phyloP scores from a whole-genome alignment of 805 yeast genomes.

The Sugiyamaella mastotermitis region DNA sequence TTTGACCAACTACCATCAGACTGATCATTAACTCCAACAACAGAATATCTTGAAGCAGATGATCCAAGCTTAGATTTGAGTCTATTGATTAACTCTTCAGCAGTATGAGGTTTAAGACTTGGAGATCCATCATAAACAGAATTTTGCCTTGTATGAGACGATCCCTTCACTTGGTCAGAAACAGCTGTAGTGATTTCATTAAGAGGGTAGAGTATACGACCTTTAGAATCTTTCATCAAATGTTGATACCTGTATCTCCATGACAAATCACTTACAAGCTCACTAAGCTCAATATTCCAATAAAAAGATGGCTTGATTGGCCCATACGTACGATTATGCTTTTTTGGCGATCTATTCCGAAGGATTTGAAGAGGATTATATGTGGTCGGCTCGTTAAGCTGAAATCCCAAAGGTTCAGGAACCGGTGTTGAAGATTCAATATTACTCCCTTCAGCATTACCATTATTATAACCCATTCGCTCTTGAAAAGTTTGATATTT shows the following conservation, averaged over 20 bases:
- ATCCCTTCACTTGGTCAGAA: neutral
- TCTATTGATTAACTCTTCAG: conserved; percentile 20
- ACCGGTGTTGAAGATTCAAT: neutral
- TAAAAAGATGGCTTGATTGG: conserved; percentile 4
- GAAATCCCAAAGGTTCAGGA: conserved; percentile 3
- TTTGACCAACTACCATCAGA: conserved; percentile 14
- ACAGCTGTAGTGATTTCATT: neutral
- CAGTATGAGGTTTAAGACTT: neutral
- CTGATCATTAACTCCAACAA: conserved; percentile 6
- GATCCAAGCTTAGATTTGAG: conserved; percentile 18
- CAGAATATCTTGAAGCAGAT: conserved; percentile 8
- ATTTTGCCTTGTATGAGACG: neutral
- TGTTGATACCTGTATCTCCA: conserved; percentile 18
- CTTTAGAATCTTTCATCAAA: conserved; percentile 16
- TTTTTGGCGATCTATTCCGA: conserved; percentile 50
- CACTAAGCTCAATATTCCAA: conserved; percentile 24
- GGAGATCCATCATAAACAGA: neutral
- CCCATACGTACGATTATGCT: conserved; percentile 7
- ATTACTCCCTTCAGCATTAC: neutral
- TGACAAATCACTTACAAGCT: conserved; percentile 22
- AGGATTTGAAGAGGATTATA: conserved; percentile 83
- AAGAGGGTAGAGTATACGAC: conserved; percentile 14
- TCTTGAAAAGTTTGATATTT: conserved; percentile 5
- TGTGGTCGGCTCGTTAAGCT: conserved; percentile 5
- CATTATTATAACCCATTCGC: neutral